phyloP scores from a whole-genome alignment of 1,284 basidiomycete genomes.

The Fomitopsis schrenkii region DNA sequence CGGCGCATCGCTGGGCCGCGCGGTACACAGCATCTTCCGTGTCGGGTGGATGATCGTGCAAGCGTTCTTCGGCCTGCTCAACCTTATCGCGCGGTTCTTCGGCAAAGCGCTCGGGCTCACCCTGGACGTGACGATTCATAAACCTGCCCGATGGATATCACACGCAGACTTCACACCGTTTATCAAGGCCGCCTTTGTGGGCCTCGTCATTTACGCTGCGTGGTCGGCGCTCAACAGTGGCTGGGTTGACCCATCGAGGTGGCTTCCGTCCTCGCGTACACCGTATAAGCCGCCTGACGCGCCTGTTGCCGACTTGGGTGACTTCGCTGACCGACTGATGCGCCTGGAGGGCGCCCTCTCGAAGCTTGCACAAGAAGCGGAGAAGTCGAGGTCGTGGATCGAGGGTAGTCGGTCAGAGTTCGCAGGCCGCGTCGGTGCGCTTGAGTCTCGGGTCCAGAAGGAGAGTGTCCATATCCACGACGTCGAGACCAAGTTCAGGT shows the following conservation, averaged over 20 bases:
- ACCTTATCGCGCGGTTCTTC: constrained; percentile 31
- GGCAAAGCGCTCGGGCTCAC: constrained; percentile 41
- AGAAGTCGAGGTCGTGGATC: constrained; percentile 43
- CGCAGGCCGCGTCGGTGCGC: constrained; percentile 41
- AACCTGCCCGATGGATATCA: constrained; percentile 39
- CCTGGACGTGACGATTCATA: constrained; percentile 39
- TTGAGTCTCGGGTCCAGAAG: constrained; percentile 56
- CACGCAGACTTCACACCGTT: constrained; percentile 29
- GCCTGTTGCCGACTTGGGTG: constrained; percentile 66
- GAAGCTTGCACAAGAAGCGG: constrained; percentile 49
- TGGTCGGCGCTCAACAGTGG: constrained; percentile 34
- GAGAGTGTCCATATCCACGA: constrained; percentile 51
- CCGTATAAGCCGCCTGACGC: constrained; percentile 43
- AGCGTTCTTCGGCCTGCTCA: constrained; percentile 21
- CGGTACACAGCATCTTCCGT: constrained; percentile 37
- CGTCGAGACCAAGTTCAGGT: constrained; percentile 46
- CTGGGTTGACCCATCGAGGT: constrained; percentile 36
- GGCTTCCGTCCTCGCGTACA: constrained; percentile 26
- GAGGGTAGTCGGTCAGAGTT: constrained; percentile 52
- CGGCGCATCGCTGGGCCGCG: constrained; percentile 41
- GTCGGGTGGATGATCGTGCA: constrained; percentile 18
- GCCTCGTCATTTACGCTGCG: constrained; percentile 36
- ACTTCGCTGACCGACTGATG: constrained; percentile 64
- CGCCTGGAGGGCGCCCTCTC: constrained; percentile 61
- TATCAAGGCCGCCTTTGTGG: constrained; percentile 38